These are phyloP conservation scores for Colletotrichum sp. DNA, from an alignment of 2,329 filamentous ascomycete species.

Conservation along the genomic window DNA sequence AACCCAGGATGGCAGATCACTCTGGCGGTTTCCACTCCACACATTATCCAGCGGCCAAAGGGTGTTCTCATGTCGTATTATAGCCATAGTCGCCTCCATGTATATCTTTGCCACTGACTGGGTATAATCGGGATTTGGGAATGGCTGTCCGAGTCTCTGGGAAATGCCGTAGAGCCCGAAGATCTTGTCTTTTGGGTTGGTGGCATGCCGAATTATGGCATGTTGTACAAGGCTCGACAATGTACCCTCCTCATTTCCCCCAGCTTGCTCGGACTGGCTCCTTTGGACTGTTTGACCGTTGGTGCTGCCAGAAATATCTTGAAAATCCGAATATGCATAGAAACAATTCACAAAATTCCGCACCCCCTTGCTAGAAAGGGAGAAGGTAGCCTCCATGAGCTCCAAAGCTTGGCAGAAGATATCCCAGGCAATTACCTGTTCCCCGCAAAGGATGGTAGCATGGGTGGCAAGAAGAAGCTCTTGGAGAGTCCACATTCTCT, in stretches of 20 bases:
- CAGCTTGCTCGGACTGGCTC: too few species aligned
- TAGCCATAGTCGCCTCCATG: not conserved
- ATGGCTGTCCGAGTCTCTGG: not conserved
- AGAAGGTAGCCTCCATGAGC: not conserved
- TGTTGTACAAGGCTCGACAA: not conserved
- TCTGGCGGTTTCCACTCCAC: not conserved
- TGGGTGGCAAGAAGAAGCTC: not conserved
- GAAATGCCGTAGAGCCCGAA: not conserved
- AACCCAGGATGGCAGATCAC: not conserved
- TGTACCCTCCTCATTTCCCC: too few species aligned
- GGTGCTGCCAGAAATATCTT: not conserved
- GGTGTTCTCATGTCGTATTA: not conserved
- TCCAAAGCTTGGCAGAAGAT: not conserved
- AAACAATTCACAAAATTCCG: not conserved
- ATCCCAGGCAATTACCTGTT: not conserved
- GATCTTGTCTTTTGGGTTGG: not conserved
- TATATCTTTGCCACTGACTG: not conserved
- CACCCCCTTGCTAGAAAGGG: not conserved
- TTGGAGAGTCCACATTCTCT: not conserved
- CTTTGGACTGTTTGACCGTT: too few species aligned
- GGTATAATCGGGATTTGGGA: not conserved
- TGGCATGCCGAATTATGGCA: not conserved
- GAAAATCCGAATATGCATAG: not conserved
- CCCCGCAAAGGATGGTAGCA: not conserved
- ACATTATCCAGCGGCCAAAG: not conserved